phyloP scores from a whole-genome alignment of 257 asterid species.

The Lithospermum erythrorhizon region DNA sequence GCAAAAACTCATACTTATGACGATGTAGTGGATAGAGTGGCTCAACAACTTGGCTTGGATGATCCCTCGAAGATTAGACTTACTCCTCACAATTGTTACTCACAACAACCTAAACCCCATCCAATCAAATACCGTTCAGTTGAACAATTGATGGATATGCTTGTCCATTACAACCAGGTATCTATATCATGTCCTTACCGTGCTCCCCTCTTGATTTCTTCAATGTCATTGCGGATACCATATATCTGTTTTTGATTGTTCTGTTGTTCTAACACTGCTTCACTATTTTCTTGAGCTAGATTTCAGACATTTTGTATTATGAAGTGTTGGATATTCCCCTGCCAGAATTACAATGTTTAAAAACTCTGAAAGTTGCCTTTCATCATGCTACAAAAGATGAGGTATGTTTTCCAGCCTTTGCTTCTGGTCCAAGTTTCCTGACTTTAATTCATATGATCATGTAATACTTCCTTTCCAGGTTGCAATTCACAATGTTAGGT shows the following conservation, averaged over 20 bases:
- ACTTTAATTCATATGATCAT: background rate
- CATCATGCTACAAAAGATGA: conserved; percentile 92
- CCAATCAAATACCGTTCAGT: conserved; percentile 80
- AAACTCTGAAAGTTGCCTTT: conserved; percentile 90
- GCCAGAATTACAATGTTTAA: conserved; percentile 91
- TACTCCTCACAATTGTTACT: conserved; percentile 96
- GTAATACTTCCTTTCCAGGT: conserved; percentile 39
- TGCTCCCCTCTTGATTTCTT: background rate
- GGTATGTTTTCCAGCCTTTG: conserved; percentile 28
- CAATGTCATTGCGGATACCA: background rate
- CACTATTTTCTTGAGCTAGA: conserved; percentile 27
- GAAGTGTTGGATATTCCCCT: conserved; percentile 98
- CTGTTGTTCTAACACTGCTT: background rate
- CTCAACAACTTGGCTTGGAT: conserved; percentile 68
- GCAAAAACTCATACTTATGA: conserved; percentile 88
- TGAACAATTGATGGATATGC: conserved; percentile 83
- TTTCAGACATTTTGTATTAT: conserved; percentile 84
- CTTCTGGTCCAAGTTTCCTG: background rate
- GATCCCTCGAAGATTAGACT: conserved; percentile 93
- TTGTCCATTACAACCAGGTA: conserved; percentile 98
- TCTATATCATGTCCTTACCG: background rate
- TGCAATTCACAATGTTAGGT: conserved; percentile 64
- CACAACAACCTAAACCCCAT: conserved; percentile 96
- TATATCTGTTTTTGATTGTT: background rate
- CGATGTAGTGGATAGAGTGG: conserved; percentile 91